A percentile compares a stretch with the other conserved stretches of the same genome.
Evolutionary conservation across 2,329 filamentous ascomycete genomes (phyloP).

Genomic region (Cladosporium halotolerans): DNA sequence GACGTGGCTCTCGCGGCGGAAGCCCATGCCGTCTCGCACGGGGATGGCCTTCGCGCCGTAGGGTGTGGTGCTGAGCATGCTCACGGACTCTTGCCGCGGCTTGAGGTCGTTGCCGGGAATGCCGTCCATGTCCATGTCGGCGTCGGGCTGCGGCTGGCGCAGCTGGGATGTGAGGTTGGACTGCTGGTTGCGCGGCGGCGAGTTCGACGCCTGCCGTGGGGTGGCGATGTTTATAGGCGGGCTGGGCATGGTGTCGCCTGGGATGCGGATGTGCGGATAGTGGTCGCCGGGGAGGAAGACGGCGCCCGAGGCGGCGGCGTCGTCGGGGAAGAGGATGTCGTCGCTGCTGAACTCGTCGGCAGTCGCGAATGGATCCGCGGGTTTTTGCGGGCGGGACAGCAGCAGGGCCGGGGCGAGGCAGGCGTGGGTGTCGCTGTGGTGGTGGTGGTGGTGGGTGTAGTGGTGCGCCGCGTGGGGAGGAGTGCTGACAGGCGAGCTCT

Average conservation of each 20-base stretch:
- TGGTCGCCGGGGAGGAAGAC: background rate
- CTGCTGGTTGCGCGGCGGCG: constrained; percentile 55
- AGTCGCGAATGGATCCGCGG: constrained; percentile 14
- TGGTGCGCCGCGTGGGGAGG: constrained; percentile 14
- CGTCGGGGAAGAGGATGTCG: constrained; percentile 26
- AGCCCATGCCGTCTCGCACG: constrained; percentile 44
- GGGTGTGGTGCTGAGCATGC: constrained; percentile 44
- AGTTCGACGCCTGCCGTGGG: constrained; percentile 47
- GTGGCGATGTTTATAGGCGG: constrained; percentile 56
- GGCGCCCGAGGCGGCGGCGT: constrained; percentile 17
- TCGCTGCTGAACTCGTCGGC: constrained; percentile 25
- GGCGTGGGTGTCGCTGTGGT: constrained; percentile 11
- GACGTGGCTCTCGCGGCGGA: constrained; percentile 50
- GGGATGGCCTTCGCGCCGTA: constrained; percentile 57
- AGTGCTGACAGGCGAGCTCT: constrained; percentile 24
- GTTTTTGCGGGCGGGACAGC: constrained; percentile 16
- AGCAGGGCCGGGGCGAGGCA: constrained; percentile 10
- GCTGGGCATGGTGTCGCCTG: constrained; percentile 41
- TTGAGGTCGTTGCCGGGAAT: constrained; percentile 23
- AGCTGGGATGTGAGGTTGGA: constrained; percentile 59
- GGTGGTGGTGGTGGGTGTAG: constrained; percentile 10
- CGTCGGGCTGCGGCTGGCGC: constrained; percentile 36
- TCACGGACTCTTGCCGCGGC: constrained; percentile 50
- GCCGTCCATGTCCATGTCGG: constrained; percentile 15
- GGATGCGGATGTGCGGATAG: background rate